Base-by-base conservation (phyloP, 345 rosid genomes). In the Ceriops decandra region DNA sequence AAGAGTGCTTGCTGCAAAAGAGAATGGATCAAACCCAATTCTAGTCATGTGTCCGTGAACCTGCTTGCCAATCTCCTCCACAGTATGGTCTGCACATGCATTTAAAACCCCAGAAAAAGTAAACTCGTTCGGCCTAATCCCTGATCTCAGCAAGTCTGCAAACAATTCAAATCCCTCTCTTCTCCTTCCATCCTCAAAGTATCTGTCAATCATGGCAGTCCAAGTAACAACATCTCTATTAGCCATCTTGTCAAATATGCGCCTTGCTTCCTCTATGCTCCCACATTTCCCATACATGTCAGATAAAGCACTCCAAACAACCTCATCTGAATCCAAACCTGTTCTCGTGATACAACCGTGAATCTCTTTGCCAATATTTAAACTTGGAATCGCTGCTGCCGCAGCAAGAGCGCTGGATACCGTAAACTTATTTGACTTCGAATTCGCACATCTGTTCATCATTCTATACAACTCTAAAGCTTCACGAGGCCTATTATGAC, bases 251-350 rank as follows among this genome's bases (percentile, higher is more conserved):
- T 93, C 85, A 63, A 90, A 93, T 46, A 88, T 85, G 66, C 51
- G 69, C 78, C 91, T 81, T 7, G 97, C 97, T 79, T 87, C 92
- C 49, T 81, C 81, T 42, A 90, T 54, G 79, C 84, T 87, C 4
- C 98, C 97, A 69, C 96, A 93, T 85, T 90, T 90, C 0, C 93
- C 97, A 70, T 90, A 90, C 92, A 88, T 83, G 74, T 90, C 96
- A 64, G 85, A 82, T 72, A 90, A 83, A 46, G 92, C 88, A 79
- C 96, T 89, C 97, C 97, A 90, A 16, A 93, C 86, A 59, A 89
- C 96, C 76, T 89, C 91, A 77, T 93, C 97, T 2, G 90, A 89
- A 64, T 85, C 96, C 73, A 93, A 75, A 30, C 88, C 88, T 52
- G 77, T 80, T 74, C 96, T 75, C 46, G 74, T 79, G 5, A 90